phyloP scores from a whole-genome alignment of 306 rosid species.

The Dryas drummondii region DNA sequence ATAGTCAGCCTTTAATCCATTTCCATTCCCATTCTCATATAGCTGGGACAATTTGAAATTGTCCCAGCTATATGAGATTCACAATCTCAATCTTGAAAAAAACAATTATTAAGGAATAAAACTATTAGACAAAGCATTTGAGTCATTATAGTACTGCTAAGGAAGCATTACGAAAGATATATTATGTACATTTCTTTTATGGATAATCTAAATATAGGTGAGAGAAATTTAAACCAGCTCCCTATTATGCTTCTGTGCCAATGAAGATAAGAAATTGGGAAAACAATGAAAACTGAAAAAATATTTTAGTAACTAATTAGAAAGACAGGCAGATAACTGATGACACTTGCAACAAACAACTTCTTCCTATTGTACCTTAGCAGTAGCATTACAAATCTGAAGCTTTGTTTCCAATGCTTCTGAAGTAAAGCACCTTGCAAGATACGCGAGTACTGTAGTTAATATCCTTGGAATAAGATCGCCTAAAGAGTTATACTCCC shows the following conservation, averaged over 20 bases:
- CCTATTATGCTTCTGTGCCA: no score
- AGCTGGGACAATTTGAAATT: no score
- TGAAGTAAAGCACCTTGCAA: conserved; percentile 75
- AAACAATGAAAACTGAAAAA: no score
- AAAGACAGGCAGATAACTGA: conserved; percentile 20
- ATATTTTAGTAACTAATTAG: background rate
- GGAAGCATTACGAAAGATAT: background rate
- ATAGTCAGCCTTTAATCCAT: no score
- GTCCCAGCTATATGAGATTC: no score
- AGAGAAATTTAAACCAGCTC: background rate
- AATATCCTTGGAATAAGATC: conserved; percentile 76
- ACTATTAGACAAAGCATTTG: no score
- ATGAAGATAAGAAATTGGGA: no score
- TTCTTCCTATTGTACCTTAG: conserved; percentile 54
- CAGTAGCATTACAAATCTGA: conserved; percentile 80
- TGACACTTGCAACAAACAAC: conserved; percentile 2
- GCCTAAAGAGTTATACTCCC: conserved; percentile 86
- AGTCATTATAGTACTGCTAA: no score
- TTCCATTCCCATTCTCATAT: no score
- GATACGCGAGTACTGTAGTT: conserved; percentile 74
- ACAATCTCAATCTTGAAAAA: no score
- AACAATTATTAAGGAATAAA: no score
- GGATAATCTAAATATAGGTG: background rate
- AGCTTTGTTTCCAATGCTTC: conserved; percentile 87
- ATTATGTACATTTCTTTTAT: no score